A percentile compares a stretch with the other conserved stretches of the same genome.
Conservation (phyloP, 352 stramenopile genomes). For the Phytophthora syringae region DNA sequence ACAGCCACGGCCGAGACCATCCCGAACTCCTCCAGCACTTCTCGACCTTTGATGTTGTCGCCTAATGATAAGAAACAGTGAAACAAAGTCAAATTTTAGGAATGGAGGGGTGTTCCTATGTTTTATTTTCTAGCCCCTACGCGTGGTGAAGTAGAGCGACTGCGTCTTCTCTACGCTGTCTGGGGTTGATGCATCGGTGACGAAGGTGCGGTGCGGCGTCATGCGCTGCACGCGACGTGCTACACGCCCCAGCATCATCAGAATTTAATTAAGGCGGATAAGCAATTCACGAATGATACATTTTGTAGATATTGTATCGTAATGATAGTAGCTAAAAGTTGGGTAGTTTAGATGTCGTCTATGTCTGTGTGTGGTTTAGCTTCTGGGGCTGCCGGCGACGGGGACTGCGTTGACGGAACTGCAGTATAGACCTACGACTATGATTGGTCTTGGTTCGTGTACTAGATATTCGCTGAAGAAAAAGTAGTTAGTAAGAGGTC, state of each 20-base stretch:
- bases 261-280: too few relatives aligned
- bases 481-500: constrained; percentile 5
- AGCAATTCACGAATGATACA: constrained; percentile 14
- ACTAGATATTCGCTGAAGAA: too few relatives aligned
- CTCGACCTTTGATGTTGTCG: constrained; percentile 68
- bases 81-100: background rate
- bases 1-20: constrained; percentile 79
- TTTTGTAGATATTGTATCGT: background rate
- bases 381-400: constrained; percentile 5
- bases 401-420: constrained; percentile 16
- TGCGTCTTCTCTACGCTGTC: constrained; percentile 9
- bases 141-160: constrained; percentile 75
- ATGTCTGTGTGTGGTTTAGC: constrained; percentile 13
- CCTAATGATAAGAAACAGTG: constrained; percentile 34
- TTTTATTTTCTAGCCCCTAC: constrained; percentile 42
- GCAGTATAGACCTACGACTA: constrained; percentile 4
- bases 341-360: constrained; percentile 28
- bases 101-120: background rate
- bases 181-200: constrained; percentile 3
- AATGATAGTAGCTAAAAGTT: constrained; percentile 18
- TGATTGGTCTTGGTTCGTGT: constrained; percentile 1
- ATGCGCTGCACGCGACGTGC: constrained; percentile 18
- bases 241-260: constrained; percentile 29
- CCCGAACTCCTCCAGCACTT: constrained; percentile 78
- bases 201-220: constrained; percentile 18